Evolutionary conservation across 495 filamentous ascomycete genomes (phyloP), one percentile per base, ranked within the genome.

Genomic region (Margaritispora aquatica): DNA sequence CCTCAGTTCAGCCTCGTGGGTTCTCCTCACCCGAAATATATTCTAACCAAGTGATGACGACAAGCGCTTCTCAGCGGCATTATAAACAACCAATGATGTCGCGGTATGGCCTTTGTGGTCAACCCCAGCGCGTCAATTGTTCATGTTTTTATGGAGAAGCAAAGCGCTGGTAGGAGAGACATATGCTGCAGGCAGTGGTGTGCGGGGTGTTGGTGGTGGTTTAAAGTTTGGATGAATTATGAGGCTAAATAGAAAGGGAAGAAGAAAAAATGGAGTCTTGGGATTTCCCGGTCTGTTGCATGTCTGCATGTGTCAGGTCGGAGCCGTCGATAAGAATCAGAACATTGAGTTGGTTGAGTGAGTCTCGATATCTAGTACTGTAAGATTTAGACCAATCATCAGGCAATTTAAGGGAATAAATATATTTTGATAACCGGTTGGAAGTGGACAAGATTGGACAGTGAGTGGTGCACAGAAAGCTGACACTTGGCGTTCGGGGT

Each of bases 11-110:
- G 54, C 54, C 54, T 57, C 54, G 49, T 57, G 2, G 23, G 3
- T 22, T 9, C n/a, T 41, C 2, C 47, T 11, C 17, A 23, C 24
- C 20, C 21, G 21, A 13, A 44, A 8, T 52, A 17, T 21, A 27
- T 55, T 38, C 48, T 36, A 48, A n/a, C n/a, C 57, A 59, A 52
- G 57, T 59, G 57, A 59, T 53, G 57, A 59, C 57, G 48, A 27
- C 48, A 53, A 36, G 48, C 57, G 57, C 34, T 59, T 59, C 57
- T 7, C 11, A 17, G 57, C 57, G 57, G 48, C 21, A 31, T 49
- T 44, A 52, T 4, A 7, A 9, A 10, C 38, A 44, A n/a, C 38
- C 38, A 44, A 44, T 44, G 15, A 44, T 44, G 38, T 44, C 38
- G 38, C 38, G 38, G 11, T 15, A 2, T 8, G 17, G 38, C 38